Percentiles rank a stretch among this genome's conserved stretches.
phyloP scores from a whole-genome alignment of 352 stramenopile species.

The Pythium brassicae region DNA sequence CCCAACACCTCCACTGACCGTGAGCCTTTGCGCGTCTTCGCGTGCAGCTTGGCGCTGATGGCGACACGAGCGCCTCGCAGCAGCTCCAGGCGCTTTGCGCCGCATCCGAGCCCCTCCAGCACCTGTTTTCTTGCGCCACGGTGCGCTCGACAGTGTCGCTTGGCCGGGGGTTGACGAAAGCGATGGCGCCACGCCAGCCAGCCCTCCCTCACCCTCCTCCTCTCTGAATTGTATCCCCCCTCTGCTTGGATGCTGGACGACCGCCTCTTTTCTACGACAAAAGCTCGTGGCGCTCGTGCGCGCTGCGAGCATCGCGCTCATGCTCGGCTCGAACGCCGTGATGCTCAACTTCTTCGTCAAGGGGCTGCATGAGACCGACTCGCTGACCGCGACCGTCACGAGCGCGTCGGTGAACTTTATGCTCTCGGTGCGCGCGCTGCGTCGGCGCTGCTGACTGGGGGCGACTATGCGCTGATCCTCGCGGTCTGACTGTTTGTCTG shows the following conservation, averaged over 20 bases:
- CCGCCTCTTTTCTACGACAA: slow-evolving; percentile 5
- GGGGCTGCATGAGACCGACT: slow-evolving; percentile 81
- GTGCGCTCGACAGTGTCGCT: no score
- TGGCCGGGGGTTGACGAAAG: no score
- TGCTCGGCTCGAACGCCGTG: slow-evolving; percentile 65
- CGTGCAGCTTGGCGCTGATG: slow-evolving; percentile 20
- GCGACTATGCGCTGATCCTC: no score
- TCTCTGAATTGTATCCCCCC: neutral
- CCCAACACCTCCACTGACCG: neutral
- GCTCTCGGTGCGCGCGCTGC: slow-evolving; percentile 37
- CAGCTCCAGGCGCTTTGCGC: slow-evolving; percentile 15
- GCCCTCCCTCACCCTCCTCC: neutral
- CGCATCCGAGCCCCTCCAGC: slow-evolving; percentile 3
- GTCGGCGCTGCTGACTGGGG: neutral
- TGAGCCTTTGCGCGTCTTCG: neutral
- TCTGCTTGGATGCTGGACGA: no score
- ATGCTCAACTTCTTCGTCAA: slow-evolving; percentile 85
- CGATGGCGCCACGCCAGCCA: neutral
- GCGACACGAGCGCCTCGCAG: slow-evolving; percentile 20
- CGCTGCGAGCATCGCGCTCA: slow-evolving; percentile 53
- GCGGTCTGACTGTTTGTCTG: neutral
- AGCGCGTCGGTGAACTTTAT: slow-evolving; percentile 81
- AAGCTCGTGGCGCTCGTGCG: slow-evolving; percentile 29
- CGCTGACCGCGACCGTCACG: slow-evolving; percentile 79
- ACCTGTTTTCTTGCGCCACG: slow-evolving; percentile 5